Percentiles rank a stretch among this genome's conserved stretches.
Evolutionary conservation across 2,329 filamentous ascomycete species (phyloP).

Genomic region (Pochonia chlamydosporia): DNA sequence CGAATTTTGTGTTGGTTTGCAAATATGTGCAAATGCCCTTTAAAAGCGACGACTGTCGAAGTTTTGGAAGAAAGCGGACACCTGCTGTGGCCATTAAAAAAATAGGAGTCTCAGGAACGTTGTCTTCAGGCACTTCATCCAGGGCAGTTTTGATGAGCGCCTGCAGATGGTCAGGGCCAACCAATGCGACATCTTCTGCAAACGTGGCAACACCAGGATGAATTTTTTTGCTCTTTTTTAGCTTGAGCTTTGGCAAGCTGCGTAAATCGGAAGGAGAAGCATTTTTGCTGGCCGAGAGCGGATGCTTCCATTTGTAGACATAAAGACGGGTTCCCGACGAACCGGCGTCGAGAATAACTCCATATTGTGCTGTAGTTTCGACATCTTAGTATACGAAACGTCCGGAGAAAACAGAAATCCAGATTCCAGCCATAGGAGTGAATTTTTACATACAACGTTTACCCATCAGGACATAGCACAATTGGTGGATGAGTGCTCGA

Average conservation of each 20-base stretch:
- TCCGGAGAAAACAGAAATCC: too few species aligned
- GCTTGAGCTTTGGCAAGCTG: conserved; percentile 72
- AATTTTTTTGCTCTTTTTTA: conserved; percentile 88
- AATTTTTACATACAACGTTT: conserved; percentile 20
- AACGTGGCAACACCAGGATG: conserved; percentile 91
- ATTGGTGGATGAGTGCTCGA: background rate
- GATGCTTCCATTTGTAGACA: conserved; percentile 89
- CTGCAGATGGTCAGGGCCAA: conserved; percentile 79
- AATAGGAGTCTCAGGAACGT: conserved; percentile 78
- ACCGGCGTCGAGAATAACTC: conserved; percentile 93
- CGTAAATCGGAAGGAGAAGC: conserved; percentile 38
- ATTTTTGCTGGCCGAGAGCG: conserved; percentile 56
- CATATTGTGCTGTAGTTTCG: conserved; percentile 58
- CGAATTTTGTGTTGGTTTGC: conserved; percentile 68
- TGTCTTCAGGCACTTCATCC: conserved; percentile 67
- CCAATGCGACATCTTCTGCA: conserved; percentile 65
- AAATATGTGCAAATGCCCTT: conserved; percentile 79
- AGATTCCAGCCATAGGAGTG: too few species aligned
- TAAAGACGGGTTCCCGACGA: conserved; percentile 95
- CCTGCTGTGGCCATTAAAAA: conserved; percentile 95
- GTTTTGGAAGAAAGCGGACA: conserved; percentile 75
- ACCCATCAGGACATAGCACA: conserved; percentile 16
- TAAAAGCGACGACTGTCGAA: conserved; percentile 68
- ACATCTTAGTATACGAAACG: background rate
- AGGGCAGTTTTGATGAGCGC: conserved; percentile 76